Evolutionary conservation across 2,329 filamentous ascomycete genomes (phyloP).

Genomic region (Coniochaeta prunicola): DNA sequence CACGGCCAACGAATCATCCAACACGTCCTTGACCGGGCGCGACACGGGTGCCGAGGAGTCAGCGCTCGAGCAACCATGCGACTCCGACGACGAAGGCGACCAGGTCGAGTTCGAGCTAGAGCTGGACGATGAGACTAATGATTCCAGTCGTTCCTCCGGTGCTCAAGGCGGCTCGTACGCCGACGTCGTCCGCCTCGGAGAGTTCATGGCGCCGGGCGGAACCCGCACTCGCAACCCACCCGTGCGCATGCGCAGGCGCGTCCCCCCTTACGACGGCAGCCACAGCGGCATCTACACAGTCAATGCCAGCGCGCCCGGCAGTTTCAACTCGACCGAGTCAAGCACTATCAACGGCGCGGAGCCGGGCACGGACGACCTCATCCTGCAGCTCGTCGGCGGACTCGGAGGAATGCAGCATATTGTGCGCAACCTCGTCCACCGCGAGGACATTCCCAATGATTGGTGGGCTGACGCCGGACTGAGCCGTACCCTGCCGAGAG

Average conservation of each 20-base stretch:
- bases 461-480: constrained; percentile 72
- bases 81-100: constrained; percentile 46
- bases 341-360: background rate
- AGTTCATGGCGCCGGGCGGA: background rate
- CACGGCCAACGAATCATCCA: constrained; percentile 33
- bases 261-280: background rate
- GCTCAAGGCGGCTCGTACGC: constrained; percentile 24
- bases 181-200: constrained; percentile 34
- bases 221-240: background rate
- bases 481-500: constrained; percentile 43
- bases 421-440: constrained; percentile 59
- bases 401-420: constrained; percentile 62
- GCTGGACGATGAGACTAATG: background rate
- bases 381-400: constrained; percentile 29
- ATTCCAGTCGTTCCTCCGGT: constrained; percentile 6
- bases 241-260: constrained; percentile 24
- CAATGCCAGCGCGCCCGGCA: constrained; percentile 3
- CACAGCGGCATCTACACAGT: constrained; percentile 17
- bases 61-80: constrained; percentile 34
- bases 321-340: too few species aligned
- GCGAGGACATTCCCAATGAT: constrained; percentile 73
- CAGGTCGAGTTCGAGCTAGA: constrained; percentile 12
- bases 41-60: constrained; percentile 25
- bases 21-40: constrained; percentile 36
- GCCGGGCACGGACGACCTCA: constrained; percentile 17